Evolutionary conservation across 2,329 filamentous ascomycete species (phyloP), one percentile per base, ranked within the genome.

Genomic region (Microsporum audouinii): DNA sequence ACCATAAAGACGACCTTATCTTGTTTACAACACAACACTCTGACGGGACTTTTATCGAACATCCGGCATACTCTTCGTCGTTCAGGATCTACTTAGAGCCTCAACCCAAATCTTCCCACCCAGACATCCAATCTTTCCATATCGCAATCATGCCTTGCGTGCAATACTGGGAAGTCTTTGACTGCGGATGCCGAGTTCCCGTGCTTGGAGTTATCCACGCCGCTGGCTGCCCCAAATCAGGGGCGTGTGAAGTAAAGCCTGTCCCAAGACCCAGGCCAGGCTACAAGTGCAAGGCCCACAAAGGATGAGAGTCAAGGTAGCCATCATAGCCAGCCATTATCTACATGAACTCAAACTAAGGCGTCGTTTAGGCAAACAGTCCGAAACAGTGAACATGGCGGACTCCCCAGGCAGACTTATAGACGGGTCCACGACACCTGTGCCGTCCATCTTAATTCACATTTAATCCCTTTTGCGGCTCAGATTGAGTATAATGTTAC

Each of bases 81-180:
- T 12, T 31, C 45, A 7, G 45, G 27, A 4, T 34, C 31, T 55
- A 36, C 17, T 49, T 27, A 49, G 12, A 31, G 31, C 49, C 12
- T 55, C 49, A n/a, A 34, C 49, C 5, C 31, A 23, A 34, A n/a
- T 7, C 49, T 34, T 29, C 12, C 27, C 5, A 36, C 49, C 6
- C 31, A n/a, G 23, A 43, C 10, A 41, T 41, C 29, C 3, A 6
- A 29, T 14, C 33, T 12, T 33, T 59, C 12, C 6, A 27, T 58
- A 23, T 43, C 39, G 62, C 38, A 23, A 64, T 64, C 49, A 55
- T 55, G 49, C 49, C 49, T 61, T 64, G 61, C 39, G 57, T 63
- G 33, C 61, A 64, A 47, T 64, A 62, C 59, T 64, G 57, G 47
- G 61, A 63, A 57, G 58, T 59, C n/a, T 64, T 64, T 36, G 59